A percentile compares a stretch with the other conserved stretches of the same genome.
These are phyloP conservation scores for Chrysanthemum lavandulifolium DNA, from an alignment of 129 eudicot species.

Conservation along the genomic window DNA sequence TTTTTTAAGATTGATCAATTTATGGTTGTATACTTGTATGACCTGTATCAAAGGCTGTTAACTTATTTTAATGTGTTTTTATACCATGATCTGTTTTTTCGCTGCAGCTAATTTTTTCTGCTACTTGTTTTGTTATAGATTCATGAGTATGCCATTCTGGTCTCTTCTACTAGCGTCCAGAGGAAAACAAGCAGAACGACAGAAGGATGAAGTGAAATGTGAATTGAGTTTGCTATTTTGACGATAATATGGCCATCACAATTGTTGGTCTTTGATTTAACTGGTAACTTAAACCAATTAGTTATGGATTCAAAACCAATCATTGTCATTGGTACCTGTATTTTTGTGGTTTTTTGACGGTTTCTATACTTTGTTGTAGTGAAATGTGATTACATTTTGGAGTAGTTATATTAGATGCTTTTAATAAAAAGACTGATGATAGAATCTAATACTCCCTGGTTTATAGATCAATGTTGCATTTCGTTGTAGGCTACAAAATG, in stretches of 20 bases:
- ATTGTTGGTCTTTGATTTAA: neutral
- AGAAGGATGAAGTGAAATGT: conserved; percentile 8
- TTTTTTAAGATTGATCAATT: neutral
- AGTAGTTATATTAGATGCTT: neutral
- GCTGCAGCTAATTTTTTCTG: neutral
- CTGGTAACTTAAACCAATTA: neutral
- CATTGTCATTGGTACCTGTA: neutral
- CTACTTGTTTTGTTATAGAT: conserved; percentile 23
- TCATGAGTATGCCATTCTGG: conserved; percentile 11
- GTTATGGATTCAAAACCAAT: neutral
- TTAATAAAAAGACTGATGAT: no score
- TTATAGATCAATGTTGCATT: no score
- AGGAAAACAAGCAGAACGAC: neutral
- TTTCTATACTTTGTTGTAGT: neutral
- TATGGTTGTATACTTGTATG: conserved; percentile 2
- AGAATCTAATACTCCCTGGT: neutral
- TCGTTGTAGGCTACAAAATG: neutral
- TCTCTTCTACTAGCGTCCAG: neutral
- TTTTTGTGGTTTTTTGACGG: neutral
- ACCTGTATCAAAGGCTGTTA: neutral
- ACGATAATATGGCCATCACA: conserved; percentile 2
- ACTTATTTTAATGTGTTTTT: neutral
- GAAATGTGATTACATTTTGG: no score
- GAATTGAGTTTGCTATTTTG: conserved; percentile 15
- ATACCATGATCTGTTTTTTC: neutral